Evolutionary conservation across 805 yeast genomes (phyloP), one percentile per base, ranked within the genome.

Genomic region (Suhomyces xylopsoci): DNA sequence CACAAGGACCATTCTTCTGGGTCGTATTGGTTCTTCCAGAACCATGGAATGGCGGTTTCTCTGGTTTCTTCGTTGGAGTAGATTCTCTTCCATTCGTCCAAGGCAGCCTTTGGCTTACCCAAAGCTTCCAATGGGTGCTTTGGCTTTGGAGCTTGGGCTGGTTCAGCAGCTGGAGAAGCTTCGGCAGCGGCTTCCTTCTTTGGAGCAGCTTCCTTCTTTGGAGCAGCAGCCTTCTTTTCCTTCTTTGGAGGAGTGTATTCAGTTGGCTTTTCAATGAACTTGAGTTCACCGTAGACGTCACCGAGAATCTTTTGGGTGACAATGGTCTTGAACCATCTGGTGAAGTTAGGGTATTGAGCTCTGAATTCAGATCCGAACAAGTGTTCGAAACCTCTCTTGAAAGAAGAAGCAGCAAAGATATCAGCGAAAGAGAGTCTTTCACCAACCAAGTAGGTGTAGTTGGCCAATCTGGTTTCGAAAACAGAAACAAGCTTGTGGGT

Each of bases 11-110:
- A 93, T 78, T 93, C 98, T 60, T 84, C 81, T 60, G 94, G 84
- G 79, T 93, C 87, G 82, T 81, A 93, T 80, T 88, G 85, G 73
- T 87, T 88, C 61, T 78, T 69, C 97, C 97, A 94, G 92, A 93
- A 94, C 92, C 93, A 94, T 72, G 98, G 98, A 63, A 93, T 81
- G 61, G 97, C 96, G 62, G 76, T 84, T 71, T 84, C 86, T 79
- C 97, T 89, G 71, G 98, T 93, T 67, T 94, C 98, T 79, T 90
- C 93, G 83, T 93, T 94, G 59, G 97, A 91, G 87, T 94, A 93
- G 61, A 78, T 77, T 80, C 97, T 88, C 85, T 94, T 94, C 96
- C 97, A 92, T 76, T 90, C 94, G 70, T 93, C 97, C 58, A 93
- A 66, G 56, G 83, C 76, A 63, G 85, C 77, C 62, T 80, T 77